phyloP scores from a whole-genome alignment of 176 grass and related monocot species.

The Eremochloa ophiuroides region DNA sequence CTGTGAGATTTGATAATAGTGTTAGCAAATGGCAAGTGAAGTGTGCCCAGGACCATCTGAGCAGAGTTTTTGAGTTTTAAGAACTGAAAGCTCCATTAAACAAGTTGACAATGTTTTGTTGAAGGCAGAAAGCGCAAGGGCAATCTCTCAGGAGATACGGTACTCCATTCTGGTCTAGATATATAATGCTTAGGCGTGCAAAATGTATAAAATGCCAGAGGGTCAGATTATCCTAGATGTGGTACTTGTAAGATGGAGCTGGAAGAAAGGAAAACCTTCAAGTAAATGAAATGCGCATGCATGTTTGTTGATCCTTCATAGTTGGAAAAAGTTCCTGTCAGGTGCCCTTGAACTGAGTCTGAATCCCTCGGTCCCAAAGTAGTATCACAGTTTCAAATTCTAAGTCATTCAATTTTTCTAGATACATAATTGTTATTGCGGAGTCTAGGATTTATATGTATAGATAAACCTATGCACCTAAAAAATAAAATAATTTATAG shows the following conservation, averaged over 20 bases:
- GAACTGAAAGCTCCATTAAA: slow-evolving; percentile 31
- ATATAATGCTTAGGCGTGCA: slow-evolving; percentile 10
- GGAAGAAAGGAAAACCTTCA: neutral
- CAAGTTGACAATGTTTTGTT: slow-evolving; percentile 28
- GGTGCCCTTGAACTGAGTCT: neutral
- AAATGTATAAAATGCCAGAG: neutral
- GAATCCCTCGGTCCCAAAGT: no score
- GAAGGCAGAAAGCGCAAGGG: slow-evolving; percentile 48
- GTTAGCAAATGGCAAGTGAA: slow-evolving; percentile 35
- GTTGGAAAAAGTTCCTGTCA: neutral
- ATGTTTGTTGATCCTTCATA: slow-evolving; percentile 11
- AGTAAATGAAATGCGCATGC: neutral
- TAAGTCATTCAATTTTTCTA: no score
- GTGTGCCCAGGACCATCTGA: slow-evolving; percentile 34
- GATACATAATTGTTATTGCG: no score
- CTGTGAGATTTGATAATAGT: slow-evolving; percentile 34
- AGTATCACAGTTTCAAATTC: no score
- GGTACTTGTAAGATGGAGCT: neutral
- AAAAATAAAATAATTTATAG: no score
- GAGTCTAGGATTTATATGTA: no score
- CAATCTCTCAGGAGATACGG: slow-evolving; percentile 30
- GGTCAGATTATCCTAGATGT: neutral
- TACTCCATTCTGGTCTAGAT: neutral
- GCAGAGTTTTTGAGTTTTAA: slow-evolving; percentile 22
- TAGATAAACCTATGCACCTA: no score